Base-by-base conservation (phyloP, 495 filamentous ascomycete genomes). In the Aspergillus haitiensis region DNA sequence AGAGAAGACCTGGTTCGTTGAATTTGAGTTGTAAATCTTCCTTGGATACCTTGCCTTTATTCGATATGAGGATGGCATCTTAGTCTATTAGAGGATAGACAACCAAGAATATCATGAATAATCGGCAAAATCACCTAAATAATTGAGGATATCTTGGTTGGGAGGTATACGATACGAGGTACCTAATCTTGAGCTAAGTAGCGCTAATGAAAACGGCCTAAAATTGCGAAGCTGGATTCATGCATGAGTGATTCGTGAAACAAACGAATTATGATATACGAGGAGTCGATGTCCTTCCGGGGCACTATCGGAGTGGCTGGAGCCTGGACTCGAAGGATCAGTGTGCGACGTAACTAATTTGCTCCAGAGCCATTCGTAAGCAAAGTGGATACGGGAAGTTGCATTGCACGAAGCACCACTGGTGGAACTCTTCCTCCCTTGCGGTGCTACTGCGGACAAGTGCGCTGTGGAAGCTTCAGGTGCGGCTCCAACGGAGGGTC, bases 401-500 rank as follows among this genome's bases (percentile, higher is more conserved):
- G 49, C 13, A 32, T 12, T 31, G 47, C 47, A 35, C 31, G 6
- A 16, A 16, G 15, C 42, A 27, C 44, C 9, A 18, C 16, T 47
- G 44, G 42, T 48, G 50, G 50, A 54, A 50, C 50, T 33, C 13
- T 50, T 60, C 42, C 50, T 54, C 58, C 48, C 58, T 32, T 54
- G 58, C 58, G 54, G 57, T 5, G 49, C n/a, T 16, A 11, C 32
- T 60, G 58, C 37, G 45, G 51, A 7, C 15, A 8, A 46, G 8
- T 46, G 42, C 21, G 21, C n/a, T 47, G 15, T 47, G 42, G 31
- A 54, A 60, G 58, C 58, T 54, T 53, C 51, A 27, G 32, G 46
- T 60, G 58, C 58, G 58, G 58, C 58, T 60, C 58, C 58, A 60
- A 60, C 53, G 42, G 58, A 16, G 3, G 46, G 21, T 27, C 21